Base-by-base conservation (phyloP, 495 filamentous ascomycete genomes). In the Aspergillus avenaceus region DNA sequence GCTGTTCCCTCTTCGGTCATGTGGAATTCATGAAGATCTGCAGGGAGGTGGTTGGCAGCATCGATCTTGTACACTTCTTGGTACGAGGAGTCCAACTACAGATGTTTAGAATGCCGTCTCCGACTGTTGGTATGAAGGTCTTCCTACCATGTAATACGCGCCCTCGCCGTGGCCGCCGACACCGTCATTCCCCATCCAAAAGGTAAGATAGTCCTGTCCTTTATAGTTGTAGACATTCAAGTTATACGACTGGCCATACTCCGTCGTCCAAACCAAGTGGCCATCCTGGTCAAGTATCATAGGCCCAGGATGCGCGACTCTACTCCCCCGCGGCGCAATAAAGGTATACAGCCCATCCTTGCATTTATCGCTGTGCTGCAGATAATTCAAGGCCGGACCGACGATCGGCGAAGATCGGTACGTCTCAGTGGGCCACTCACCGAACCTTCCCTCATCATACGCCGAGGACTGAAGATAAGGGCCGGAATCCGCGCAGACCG, bases 121-220 rank as follows among this genome's bases (percentile, higher is more conserved):
- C n/a, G n/a, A n/a, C n/a, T n/a, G n/a, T n/a, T n/a, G n/a, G n/a
- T n/a, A n/a, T n/a, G n/a, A n/a, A n/a, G n/a, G n/a, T n/a, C n/a
- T n/a, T 51, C 69, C 36, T 59, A 78, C 76, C 76, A 81, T 74
- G 32, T 75, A 77, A 37, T 71, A 70, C 31, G 52, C 49, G 3
- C 78, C 78, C 22, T 67, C 64, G 1, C 76, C 76, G 56, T 78
- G 74, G 3, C 72, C 77, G 5, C 61, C 60, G n/a, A 74, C 54
- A 1, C 60, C 58, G 53, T 77, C 72, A 60, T 78, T 59, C 0
- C 76, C 77, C 13, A 65, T 65, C 78, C 77, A 80, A 46, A 78
- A 80, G 0, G 74, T 76, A 31, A 81, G 49, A 58, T 76, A 77
- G 4, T 61, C 58, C 52, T 69, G 57, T 5, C 66, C 71, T 36